These are phyloP conservation scores for Mycena haematopus DNA, from an alignment of 768 basidiomycete genomes.

Conservation along the genomic window DNA sequence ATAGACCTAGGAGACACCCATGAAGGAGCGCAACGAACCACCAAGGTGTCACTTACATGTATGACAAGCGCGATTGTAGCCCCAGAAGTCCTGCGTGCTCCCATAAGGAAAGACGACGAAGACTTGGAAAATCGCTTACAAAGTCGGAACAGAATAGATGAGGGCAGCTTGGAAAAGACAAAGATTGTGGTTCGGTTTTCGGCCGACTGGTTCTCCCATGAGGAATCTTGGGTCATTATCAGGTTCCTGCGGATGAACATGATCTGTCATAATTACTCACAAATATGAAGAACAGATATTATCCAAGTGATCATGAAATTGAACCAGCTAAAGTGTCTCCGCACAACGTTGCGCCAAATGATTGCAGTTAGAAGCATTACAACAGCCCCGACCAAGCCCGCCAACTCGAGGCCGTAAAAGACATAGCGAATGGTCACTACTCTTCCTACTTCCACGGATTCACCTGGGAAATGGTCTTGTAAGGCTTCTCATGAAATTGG, in stretches of 20 bases:
- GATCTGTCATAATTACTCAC: slow-evolving; percentile 2
- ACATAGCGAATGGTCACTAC: slow-evolving; percentile 8
- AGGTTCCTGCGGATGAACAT: neutral
- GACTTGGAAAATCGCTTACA: slow-evolving; percentile 17
- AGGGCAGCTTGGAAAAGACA: slow-evolving; percentile 31
- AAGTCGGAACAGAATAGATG: slow-evolving; percentile 28
- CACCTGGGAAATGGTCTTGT: neutral
- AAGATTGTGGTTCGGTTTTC: slow-evolving; percentile 23
- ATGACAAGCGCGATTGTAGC: slow-evolving; percentile 32
- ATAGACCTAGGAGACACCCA: slow-evolving; percentile 15
- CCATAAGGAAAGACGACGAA: neutral
- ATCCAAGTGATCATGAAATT: slow-evolving; percentile 34
- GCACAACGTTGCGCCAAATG: slow-evolving; percentile 24
- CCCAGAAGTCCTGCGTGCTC: slow-evolving; percentile 25
- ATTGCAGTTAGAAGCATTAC: slow-evolving; percentile 28
- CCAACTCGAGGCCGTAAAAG: slow-evolving; percentile 30
- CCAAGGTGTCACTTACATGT: slow-evolving; percentile 18
- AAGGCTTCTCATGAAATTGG: neutral
- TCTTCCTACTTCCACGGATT: neutral
- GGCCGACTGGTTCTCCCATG: slow-evolving; percentile 20
- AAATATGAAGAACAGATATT: slow-evolving; percentile 33
- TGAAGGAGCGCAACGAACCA: neutral
- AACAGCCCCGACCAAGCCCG: slow-evolving; percentile 27
- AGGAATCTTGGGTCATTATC: slow-evolving; percentile 16
- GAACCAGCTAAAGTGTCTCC: slow-evolving; percentile 32